Evolutionary conservation across 2,329 filamentous ascomycete species (phyloP), one percentile per base, ranked within the genome.

Genomic region (Diaporthe vaccinii): DNA sequence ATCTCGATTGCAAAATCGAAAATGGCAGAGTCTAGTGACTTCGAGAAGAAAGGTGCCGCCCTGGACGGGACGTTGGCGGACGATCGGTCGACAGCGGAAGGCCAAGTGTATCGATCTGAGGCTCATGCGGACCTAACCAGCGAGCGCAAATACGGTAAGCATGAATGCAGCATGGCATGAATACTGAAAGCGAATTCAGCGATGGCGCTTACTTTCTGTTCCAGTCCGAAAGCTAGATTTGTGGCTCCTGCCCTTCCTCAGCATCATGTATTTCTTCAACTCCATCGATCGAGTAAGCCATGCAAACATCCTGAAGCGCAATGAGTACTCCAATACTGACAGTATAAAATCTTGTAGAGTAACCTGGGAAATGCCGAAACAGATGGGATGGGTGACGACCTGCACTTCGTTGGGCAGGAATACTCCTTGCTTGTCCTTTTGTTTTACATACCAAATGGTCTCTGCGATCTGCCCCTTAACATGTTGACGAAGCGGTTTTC

Each of bases 361-460:
- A 89, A 89, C 73, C 80, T 89, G 2, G 85, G 85, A 36, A 88
- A 88, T 70, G 86, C 88, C 0, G 87, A 89, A 76, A 89, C 87
- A 0, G 86, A 88, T 72, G 86, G 86, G 10, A 55, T 76, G 41
- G 46, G 72, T 4, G 17, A 49, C 0, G 87, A 89, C 65, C 81
- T 84, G 67, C 82, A 77, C 73, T 88, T 85, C 75, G 84, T 79
- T 0, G 85, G 84, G 15, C 82, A 87, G 55, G 79, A 85, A 57
- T 87, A 86, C 74, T 86, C 84, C 0, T 78, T 87, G n/a, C 77
- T 87, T 7, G 84, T 89, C 7, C 78, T 89, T 4, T 80, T 89
- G 0, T 89, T 89, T 76, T 88, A 89, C 74, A 84, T 89, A 2
- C 87, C 88, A 0, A 87, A 87, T 75, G 87, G 86, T 0, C 78